phyloP scores from a whole-genome alignment of 2,329 filamentous ascomycete species.

The Epichloe sylvatica region DNA sequence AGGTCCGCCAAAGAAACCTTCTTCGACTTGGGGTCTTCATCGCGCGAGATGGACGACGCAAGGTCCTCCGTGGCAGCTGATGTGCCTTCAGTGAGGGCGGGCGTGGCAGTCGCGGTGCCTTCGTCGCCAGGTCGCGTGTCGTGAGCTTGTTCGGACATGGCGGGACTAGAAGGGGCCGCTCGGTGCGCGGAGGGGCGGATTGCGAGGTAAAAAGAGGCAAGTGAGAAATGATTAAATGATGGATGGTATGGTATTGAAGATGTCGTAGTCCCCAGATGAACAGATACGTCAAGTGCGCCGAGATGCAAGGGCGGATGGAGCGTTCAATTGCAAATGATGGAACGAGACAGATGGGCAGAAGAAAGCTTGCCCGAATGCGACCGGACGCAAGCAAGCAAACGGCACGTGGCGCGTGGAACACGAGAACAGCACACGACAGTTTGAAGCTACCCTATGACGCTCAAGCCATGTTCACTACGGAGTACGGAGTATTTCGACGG shows the following conservation, averaged over 20 bases:
- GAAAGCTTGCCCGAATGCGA: background rate
- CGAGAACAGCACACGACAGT: too few species aligned
- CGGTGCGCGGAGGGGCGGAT: background rate
- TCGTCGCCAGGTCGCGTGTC: constrained; percentile 11
- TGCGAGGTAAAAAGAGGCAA: background rate
- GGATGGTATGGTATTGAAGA: background rate
- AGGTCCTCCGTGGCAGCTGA: constrained; percentile 7
- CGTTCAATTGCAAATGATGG: background rate
- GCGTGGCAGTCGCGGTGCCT: background rate
- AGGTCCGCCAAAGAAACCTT: constrained; percentile 63
- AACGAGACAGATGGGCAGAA: background rate
- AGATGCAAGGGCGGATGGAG: background rate
- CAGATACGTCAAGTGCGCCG: background rate
- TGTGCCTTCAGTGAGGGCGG: constrained; percentile 6
- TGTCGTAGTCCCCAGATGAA: background rate
- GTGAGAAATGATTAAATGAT: background rate
- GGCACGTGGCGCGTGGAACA: background rate
- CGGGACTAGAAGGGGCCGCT: background rate
- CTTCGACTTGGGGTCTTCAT: constrained; percentile 34
- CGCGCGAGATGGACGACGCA: constrained; percentile 16
- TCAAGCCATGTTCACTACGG: too few species aligned
- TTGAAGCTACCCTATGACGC: too few species aligned
- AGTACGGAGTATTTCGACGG: too few species aligned
- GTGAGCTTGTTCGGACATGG: constrained; percentile 11
- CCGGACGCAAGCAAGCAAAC: background rate